Evolutionary conservation across 805 yeast genomes (phyloP).

Genomic region (Myxozyma neotropica): DNA sequence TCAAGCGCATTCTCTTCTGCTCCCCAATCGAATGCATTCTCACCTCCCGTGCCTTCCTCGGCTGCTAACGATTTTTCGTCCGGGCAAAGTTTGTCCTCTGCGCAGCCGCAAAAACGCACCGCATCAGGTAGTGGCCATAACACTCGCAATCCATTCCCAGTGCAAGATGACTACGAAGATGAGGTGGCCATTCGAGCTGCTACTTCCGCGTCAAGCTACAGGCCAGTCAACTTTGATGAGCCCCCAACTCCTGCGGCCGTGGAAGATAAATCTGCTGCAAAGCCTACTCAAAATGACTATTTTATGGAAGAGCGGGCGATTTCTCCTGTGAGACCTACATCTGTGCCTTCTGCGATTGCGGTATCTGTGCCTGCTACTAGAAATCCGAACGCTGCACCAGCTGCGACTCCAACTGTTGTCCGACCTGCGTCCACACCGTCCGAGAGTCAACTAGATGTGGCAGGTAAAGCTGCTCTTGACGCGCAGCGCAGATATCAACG

Average conservation of each 20-base stretch:
- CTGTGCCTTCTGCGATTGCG: conserved; percentile 14
- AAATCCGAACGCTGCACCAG: background rate
- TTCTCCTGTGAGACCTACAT: conserved; percentile 7
- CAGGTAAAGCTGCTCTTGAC: conserved; percentile 37
- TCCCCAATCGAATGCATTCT: background rate
- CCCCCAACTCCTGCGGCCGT: conserved; percentile 17
- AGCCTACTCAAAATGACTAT: background rate
- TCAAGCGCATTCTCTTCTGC: background rate
- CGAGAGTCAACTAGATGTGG: conserved; percentile 3
- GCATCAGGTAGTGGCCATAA: conserved; percentile 5
- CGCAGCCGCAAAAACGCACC: background rate
- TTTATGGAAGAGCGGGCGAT: conserved; percentile 2
- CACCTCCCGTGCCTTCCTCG: background rate
- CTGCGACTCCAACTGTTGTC: conserved; percentile 5
- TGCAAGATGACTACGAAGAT: conserved; percentile 7
- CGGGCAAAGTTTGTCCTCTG: no score
- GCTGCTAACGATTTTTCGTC: conserved; percentile 2
- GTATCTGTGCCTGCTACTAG: conserved; percentile 1
- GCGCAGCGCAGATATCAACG: conserved; percentile 40
- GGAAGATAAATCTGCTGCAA: background rate
- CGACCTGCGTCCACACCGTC: background rate
- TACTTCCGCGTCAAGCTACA: conserved; percentile 14
- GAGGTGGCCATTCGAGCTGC: background rate
- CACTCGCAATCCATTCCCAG: conserved; percentile 31
- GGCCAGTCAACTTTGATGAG: conserved; percentile 11